phyloP scores from a whole-genome alignment of 2,329 filamentous ascomycete genomes.

The Fusarium sambucinum region DNA sequence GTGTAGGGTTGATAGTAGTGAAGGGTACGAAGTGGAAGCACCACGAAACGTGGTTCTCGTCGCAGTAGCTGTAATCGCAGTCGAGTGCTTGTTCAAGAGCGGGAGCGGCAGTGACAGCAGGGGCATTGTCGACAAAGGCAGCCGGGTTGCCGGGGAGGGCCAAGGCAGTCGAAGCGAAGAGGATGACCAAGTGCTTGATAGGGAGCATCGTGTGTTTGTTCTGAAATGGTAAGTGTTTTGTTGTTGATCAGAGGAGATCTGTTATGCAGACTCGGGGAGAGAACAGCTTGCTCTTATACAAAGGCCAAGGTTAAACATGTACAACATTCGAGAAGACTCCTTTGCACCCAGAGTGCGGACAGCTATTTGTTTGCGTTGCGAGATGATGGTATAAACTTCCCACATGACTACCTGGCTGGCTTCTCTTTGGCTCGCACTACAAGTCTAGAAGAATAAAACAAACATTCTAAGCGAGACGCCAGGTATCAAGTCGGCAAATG shows the following conservation, averaged over 20 bases:
- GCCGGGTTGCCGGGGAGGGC: conserved; percentile 15
- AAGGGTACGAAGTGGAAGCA: conserved; percentile 57
- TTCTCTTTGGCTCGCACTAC: conserved; percentile 11
- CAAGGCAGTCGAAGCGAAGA: conserved; percentile 21
- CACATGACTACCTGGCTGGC: background rate
- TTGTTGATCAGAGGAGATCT: background rate
- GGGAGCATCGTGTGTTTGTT: conserved; percentile 16
- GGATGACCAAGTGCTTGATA: conserved; percentile 9
- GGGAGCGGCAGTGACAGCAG: conserved; percentile 21
- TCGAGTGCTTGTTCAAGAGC: conserved; percentile 33
- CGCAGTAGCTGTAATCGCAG: conserved; percentile 55
- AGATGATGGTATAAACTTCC: conserved; percentile 3
- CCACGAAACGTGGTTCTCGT: conserved; percentile 51
- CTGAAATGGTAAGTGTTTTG: background rate
- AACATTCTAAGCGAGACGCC: conserved; percentile 14
- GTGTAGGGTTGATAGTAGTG: conserved; percentile 51
- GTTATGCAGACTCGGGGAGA: background rate
- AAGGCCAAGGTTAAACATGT: background rate
- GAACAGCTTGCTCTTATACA: conserved; percentile 9
- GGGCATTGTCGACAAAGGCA: background rate
- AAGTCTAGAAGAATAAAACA: background rate
- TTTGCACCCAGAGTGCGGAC: background rate
- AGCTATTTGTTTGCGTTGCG: conserved; percentile 23
- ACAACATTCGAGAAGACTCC: conserved; percentile 17
- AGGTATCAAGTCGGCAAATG: conserved; percentile 26